Base-by-base conservation (phyloP, 805 yeast species). In the Candida broadrunensis region DNA sequence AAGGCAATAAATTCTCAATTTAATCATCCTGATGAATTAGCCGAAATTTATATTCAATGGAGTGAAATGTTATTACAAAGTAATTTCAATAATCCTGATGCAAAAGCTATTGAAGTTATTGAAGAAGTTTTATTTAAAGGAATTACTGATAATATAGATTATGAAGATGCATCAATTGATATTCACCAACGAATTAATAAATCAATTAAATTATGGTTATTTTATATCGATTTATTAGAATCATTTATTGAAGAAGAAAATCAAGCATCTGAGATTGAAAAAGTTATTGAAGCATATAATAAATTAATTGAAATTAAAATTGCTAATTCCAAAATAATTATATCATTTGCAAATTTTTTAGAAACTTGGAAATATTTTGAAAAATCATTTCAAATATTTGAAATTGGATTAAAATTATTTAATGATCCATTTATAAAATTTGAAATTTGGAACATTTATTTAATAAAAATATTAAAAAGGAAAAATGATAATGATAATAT, bases 41-140 rank as follows among this genome's bases (percentile, higher is more conserved):
- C 82, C 2, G 74, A 73, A 2, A 58, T 90, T 5, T 86, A 88
- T 76, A 64, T 78, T n/a, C 74, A 72, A 14, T 90, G 97, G 96
- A 70, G 84, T 5, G 85, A 85, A 42, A 63, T 78, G 60, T 84
- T 83, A 44, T 51, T 85, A 23, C 63, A 73, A 18, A 60, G 65
- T 14, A 77, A 69, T 17, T 70, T 78, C 37, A 55, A 77, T 16
- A 75, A 70, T 1, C 59, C 80, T 38, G 58, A 78, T 16, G 75
- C 71, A 1, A 60, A 58, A 15, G 65, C 78, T 0, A 36, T 71
- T 3, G 42, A 50, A 0, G 56, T 72, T 4, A 44, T 73, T 1
- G 65, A 67, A 43, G 49, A 49, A 16, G 62, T 72, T 0, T 46
- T 72, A 21, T 49, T 52, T 20, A 41, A 44, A 13, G 41, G 41